phyloP scores from a whole-genome alignment of 768 basidiomycete genomes.

The Hemileccinum rubropunctum region DNA sequence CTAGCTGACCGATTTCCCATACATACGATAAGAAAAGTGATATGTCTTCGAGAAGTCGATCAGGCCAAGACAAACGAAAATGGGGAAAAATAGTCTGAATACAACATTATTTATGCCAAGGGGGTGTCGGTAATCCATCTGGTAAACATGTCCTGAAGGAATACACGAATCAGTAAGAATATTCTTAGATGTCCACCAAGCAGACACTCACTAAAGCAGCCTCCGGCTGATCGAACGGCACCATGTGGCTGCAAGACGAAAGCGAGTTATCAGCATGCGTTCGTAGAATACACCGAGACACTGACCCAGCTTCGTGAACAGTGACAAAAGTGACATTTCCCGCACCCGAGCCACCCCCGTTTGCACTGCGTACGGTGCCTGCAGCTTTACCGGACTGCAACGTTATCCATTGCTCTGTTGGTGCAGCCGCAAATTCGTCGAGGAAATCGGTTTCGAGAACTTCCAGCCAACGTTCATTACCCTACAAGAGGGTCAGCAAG shows the following conservation, averaged over 20 bases:
- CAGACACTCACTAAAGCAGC: conserved; percentile 63
- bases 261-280: conserved; percentile 4
- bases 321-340: conserved; percentile 86
- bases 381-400: conserved; percentile 49
- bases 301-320: conserved; percentile 78
- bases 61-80: neutral
- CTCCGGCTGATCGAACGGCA: conserved; percentile 87
- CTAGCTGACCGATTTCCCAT: too few species aligned
- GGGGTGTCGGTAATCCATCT: conserved; percentile 57
- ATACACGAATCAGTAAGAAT: neutral
- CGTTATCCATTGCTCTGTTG: conserved; percentile 56
- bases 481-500: conserved; percentile 36
- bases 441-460: conserved; percentile 60
- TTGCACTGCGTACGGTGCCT: conserved; percentile 71
- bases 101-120: conserved; percentile 27
- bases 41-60: too few species aligned
- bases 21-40: too few species aligned
- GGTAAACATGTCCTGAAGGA: conserved; percentile 52
- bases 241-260: conserved; percentile 66
- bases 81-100: neutral
- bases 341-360: conserved; percentile 58
- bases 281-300: conserved; percentile 1
- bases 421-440: conserved; percentile 52
- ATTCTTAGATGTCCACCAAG: neutral
- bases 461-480: conserved; percentile 76